Evolutionary conservation across 805 yeast genomes (phyloP).

Genomic region (Starmerella bombicola): DNA sequence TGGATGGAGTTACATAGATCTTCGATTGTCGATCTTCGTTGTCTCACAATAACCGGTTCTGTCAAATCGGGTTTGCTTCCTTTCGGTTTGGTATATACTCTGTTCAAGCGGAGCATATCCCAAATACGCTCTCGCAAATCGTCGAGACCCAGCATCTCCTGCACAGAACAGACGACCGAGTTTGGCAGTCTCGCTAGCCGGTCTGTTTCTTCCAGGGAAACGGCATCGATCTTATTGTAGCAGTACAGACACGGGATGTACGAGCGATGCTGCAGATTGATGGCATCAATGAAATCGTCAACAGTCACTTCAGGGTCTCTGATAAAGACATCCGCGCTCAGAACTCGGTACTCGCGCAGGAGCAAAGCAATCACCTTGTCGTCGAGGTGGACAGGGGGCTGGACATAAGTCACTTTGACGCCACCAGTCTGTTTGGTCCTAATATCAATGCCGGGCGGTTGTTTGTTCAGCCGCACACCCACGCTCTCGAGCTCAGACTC

Average conservation of each 20-base stretch:
- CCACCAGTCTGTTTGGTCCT: conserved; percentile 84
- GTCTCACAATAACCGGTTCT: conserved; percentile 86
- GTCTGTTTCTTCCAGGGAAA: conserved; percentile 87
- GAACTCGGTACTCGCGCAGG: conserved; percentile 75
- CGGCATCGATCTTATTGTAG: conserved; percentile 91
- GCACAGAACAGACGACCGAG: conserved; percentile 90
- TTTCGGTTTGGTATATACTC: conserved; percentile 75
- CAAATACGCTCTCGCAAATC: conserved; percentile 89
- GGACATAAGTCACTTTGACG: conserved; percentile 63
- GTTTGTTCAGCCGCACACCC: conserved; percentile 79
- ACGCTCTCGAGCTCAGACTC: conserved; percentile 86
- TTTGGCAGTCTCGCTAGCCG: conserved; percentile 83
- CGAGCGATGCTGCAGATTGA: conserved; percentile 75
- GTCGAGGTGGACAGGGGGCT: conserved; percentile 70
- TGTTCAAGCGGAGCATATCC: conserved; percentile 67
- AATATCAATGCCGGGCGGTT: conserved; percentile 66
- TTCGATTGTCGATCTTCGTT: conserved; percentile 57
- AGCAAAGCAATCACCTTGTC: conserved; percentile 68
- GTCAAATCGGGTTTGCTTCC: conserved; percentile 69
- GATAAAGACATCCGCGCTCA: conserved; percentile 84
- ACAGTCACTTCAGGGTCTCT: conserved; percentile 82
- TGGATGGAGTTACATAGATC: conserved; percentile 87
- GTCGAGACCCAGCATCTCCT: conserved; percentile 68
- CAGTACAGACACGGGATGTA: conserved; percentile 87
- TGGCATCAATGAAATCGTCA: conserved; percentile 85